phyloP scores from a whole-genome alignment of 2,329 filamentous ascomycete species.

The Xylaria sp. region DNA sequence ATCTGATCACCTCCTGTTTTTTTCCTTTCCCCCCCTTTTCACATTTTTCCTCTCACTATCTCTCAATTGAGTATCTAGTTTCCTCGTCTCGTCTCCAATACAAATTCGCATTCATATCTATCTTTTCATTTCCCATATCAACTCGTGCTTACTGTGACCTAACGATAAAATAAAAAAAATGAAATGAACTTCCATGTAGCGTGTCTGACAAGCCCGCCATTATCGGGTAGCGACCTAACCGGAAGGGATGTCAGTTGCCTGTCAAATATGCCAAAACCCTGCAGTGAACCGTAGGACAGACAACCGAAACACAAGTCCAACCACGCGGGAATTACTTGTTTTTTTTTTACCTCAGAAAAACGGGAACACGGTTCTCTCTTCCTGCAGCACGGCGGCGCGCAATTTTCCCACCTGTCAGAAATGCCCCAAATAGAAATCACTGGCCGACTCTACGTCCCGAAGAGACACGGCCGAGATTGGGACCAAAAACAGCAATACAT shows the following conservation, averaged over 20 bases:
- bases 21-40: too few relatives aligned
- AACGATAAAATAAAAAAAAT: background rate
- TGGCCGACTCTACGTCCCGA: slow-evolving; percentile 16
- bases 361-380: slow-evolving; percentile 1
- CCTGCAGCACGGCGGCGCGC: slow-evolving; percentile 12
- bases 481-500: background rate
- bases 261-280: slow-evolving; percentile 17
- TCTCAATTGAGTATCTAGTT: slow-evolving; percentile 1
- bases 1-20: background rate
- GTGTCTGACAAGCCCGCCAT: slow-evolving; percentile 10
- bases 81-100: slow-evolving; percentile 13
- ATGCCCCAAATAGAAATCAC: slow-evolving; percentile 16
- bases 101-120: slow-evolving; percentile 1
- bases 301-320: background rate
- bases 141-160: slow-evolving; percentile 1
- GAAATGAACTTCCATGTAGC: too few relatives aligned
- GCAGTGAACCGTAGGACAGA: slow-evolving; percentile 24
- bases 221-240: slow-evolving; percentile 21
- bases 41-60: too few relatives aligned
- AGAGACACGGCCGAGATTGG: slow-evolving; percentile 14
- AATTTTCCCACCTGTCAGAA: slow-evolving; percentile 19
- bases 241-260: slow-evolving; percentile 7
- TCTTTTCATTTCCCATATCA: background rate
- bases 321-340: slow-evolving; percentile 17
- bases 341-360: background rate